Conservation (phyloP, 2,329 filamentous ascomycete genomes). For the Scytalidium lignicola region DNA sequence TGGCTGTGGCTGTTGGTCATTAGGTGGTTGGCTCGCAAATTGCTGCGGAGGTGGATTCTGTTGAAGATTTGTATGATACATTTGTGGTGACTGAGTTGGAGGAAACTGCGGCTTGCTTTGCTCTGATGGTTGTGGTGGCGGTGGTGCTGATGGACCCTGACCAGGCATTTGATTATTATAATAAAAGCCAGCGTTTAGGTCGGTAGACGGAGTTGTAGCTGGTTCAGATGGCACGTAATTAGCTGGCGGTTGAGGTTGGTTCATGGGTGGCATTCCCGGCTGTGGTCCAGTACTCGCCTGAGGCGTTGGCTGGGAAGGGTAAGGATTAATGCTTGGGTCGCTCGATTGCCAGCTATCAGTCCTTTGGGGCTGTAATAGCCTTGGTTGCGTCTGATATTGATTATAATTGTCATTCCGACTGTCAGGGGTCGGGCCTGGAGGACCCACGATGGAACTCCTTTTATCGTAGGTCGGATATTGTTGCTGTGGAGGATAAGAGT, state of each 20-base stretch:
- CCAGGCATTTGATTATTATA: slow-evolving; percentile 42
- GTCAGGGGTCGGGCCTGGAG: slow-evolving; percentile 16
- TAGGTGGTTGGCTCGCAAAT: slow-evolving; percentile 18
- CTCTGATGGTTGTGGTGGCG: slow-evolving; percentile 30
- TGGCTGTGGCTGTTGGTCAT: slow-evolving; percentile 22
- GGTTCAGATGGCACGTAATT: slow-evolving; percentile 29
- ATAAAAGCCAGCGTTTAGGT: slow-evolving; percentile 55
- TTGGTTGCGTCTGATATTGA: slow-evolving; percentile 10
- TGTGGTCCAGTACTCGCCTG: slow-evolving; percentile 22
- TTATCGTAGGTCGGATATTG: slow-evolving; percentile 32
- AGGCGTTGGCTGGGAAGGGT: slow-evolving; percentile 9
- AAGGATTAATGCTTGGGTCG: slow-evolving; percentile 23
- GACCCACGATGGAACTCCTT: slow-evolving; percentile 16
- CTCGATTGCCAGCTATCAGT: slow-evolving; percentile 25
- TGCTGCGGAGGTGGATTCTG: slow-evolving; percentile 22
- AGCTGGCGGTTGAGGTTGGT: slow-evolving; percentile 28
- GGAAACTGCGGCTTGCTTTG: slow-evolving; percentile 31
- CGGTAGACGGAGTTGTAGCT: slow-evolving; percentile 33
- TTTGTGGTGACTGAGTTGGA: slow-evolving; percentile 30
- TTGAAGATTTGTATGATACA: slow-evolving; percentile 17
- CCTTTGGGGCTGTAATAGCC: slow-evolving; percentile 37
- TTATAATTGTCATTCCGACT: slow-evolving; percentile 17
- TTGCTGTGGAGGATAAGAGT: slow-evolving; percentile 43
- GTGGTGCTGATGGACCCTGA: slow-evolving; percentile 35
- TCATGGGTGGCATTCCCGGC: slow-evolving; percentile 11